A percentile compares a stretch with the other conserved stretches of the same genome.
These are phyloP conservation scores for Vitellaria paradoxa DNA, from an alignment of 179 eudicot species.

Conservation along the genomic window DNA sequence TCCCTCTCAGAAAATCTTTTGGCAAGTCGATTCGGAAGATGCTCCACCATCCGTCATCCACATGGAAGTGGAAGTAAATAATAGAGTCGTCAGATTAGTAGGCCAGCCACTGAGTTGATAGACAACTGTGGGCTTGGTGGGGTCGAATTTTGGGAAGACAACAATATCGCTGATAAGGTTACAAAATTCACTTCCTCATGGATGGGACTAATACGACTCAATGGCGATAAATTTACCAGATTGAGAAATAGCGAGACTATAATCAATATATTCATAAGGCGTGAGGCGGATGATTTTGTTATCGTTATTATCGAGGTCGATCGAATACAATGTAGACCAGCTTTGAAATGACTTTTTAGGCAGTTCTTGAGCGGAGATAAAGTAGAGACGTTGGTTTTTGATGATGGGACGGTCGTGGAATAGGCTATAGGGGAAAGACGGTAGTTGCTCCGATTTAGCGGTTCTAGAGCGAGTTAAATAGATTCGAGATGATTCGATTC, in stretches of 20 bases:
- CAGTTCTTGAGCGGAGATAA: conserved; percentile 58
- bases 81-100: conserved; percentile 77
- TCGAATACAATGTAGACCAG: conserved; percentile 62
- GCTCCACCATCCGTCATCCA: conserved; percentile 95
- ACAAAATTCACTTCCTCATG: conserved; percentile 69
- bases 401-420: conserved; percentile 73
- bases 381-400: conserved; percentile 32
- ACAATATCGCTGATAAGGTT: conserved; percentile 58
- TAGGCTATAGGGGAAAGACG: conserved; percentile 33
- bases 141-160: conserved; percentile 43
- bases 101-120: conserved; percentile 82
- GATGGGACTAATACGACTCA: conserved; percentile 57
- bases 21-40: conserved; percentile 49
- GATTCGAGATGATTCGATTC: no score
- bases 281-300: conserved; percentile 38
- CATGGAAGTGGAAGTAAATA: no score
- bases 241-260: conserved; percentile 62
- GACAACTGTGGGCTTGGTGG: conserved; percentile 38
- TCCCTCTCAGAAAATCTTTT: not conserved
- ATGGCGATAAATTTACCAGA: conserved; percentile 57
- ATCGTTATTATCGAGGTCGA: conserved; percentile 14
- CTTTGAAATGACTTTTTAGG: conserved; percentile 35
- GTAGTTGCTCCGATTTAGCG: conserved; percentile 24
- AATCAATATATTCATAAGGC: conserved; percentile 55
- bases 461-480: conserved; percentile 11